Conservation (phyloP, 192 early-diverging fungal genomes). For the Tieghemiomyces parasiticus region DNA sequence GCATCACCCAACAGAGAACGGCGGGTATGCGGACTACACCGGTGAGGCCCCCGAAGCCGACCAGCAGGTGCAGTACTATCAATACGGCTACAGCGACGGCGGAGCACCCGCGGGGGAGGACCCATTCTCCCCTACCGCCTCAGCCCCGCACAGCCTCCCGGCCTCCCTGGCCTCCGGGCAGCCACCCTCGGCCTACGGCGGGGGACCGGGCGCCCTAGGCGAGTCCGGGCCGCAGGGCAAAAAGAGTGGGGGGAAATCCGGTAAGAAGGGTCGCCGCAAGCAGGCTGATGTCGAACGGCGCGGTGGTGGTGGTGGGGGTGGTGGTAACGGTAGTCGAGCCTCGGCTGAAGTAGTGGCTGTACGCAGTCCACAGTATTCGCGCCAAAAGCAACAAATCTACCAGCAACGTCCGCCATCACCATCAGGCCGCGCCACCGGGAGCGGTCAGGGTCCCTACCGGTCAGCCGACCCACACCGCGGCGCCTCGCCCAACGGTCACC, state of each 20-base stretch:
- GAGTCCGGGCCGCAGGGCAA: neutral
- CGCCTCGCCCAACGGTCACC: too few relatives aligned
- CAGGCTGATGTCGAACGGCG: neutral
- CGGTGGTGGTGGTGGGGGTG: neutral
- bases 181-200: neutral
- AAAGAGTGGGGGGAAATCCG: neutral
- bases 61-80: constrained; percentile 6
- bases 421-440: too few relatives aligned
- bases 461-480: too few relatives aligned
- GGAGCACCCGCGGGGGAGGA: constrained; percentile 11
- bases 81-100: constrained; percentile 3
- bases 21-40: neutral
- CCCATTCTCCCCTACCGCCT: constrained; percentile 18
- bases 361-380: constrained; percentile 29
- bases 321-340: neutral
- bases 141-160: constrained; percentile 19
- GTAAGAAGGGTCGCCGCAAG: neutral
- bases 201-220: neutral
- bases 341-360: constrained; percentile 22
- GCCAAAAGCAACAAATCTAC: constrained; percentile 35
- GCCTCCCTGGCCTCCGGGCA: constrained; percentile 8
- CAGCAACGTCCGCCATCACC: too few relatives aligned
- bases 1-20: constrained; percentile 13
- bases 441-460: too few relatives aligned
- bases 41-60: neutral